Conservation (phyloP, 208 protist species). For the Phytomonas francai region DNA sequence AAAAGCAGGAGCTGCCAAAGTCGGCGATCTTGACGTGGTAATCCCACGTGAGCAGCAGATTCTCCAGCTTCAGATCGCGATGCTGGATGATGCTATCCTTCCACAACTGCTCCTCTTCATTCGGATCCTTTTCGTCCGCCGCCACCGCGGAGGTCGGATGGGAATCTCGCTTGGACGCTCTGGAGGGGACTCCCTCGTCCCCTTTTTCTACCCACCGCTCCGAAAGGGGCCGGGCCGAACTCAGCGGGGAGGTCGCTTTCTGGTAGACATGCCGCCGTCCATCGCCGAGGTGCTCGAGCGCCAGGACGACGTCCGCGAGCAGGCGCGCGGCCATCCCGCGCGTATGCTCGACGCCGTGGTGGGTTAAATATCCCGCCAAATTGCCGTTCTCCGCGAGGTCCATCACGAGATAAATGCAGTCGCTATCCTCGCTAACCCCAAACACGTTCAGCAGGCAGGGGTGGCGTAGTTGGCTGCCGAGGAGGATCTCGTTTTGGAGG, state of each 20-base stretch:
- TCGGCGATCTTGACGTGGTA: slow-evolving; percentile 55
- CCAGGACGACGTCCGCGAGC: slow-evolving; percentile 70
- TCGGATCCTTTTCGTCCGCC: too few relatives aligned
- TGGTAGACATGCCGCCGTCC: slow-evolving; percentile 59
- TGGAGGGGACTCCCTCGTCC: too few relatives aligned
- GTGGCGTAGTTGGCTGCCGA: slow-evolving; percentile 56
- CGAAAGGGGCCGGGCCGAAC: too few relatives aligned
- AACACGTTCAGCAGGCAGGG: slow-evolving; percentile 57
- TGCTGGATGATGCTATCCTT: slow-evolving; percentile 55
- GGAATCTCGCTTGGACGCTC: too few relatives aligned
- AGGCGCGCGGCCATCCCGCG: slow-evolving; percentile 59
- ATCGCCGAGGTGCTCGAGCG: slow-evolving; percentile 63
- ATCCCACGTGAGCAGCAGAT: slow-evolving; percentile 65
- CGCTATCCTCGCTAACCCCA: slow-evolving; percentile 47
- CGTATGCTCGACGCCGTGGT: slow-evolving; percentile 41
- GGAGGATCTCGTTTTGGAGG: slow-evolving; percentile 58
- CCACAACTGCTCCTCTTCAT: not conserved
- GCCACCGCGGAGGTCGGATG: too few relatives aligned
- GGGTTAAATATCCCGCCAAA: slow-evolving; percentile 43
- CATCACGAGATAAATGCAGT: slow-evolving; percentile 66
- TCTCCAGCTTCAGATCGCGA: slow-evolving; percentile 79
- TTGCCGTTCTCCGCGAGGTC: slow-evolving; percentile 71
- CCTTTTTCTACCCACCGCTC: too few relatives aligned
- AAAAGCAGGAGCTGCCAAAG: slow-evolving; percentile 75
- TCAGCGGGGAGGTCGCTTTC: not conserved